Evolutionary conservation across 2,329 filamentous ascomycete genomes (phyloP), one percentile per base, ranked within the genome.

Genomic region (Fusarium nurragi): DNA sequence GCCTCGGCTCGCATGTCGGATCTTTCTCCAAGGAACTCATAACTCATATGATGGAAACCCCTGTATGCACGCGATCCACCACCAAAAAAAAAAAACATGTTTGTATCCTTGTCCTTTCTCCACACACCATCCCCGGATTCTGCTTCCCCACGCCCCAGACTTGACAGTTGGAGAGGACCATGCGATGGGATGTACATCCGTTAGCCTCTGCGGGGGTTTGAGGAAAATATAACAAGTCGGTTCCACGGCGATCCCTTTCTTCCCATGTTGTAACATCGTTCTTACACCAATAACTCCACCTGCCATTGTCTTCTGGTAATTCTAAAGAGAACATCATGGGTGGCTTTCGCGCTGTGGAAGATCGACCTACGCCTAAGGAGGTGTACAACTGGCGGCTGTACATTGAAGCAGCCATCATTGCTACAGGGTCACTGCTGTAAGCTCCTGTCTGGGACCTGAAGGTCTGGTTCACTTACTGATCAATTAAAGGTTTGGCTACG

Each of bases 341-440:
- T 53, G 76, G 76, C 25, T 73, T 82, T 65, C 78, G 79, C 47
- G 82, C 81, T 34, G 80, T 82, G 34, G 84, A 86, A 70, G 84
- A 86, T 71, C 77, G 84, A 65, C 83, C 83, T 23, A 86, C 83
- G 62, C 84, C 84, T 19, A 77, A 79, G 57, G 82, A 84, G 73
- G 83, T 86, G 63, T 84, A 84, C 73, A 85, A 84, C 61, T 82
- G 79, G 79, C 77, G 79, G 5, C 73, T 85, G 21, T 85, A 85
- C 65, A 75, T 73, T 7, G 78, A 81, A 43, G 78, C 81, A 0
- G 68, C 79, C n/a, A 76, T 84, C 26, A 83, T 84, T 41, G 78
- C 82, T 6, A 80, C 80, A 18, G 82, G 83, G 14, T 80, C 79
- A 2, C 44, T 81, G 16, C 75, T 81, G 74, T 78, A 67, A 58